Base-by-base conservation (phyloP, 805 yeast genomes). In the Kodamaea lidongshanica region DNA sequence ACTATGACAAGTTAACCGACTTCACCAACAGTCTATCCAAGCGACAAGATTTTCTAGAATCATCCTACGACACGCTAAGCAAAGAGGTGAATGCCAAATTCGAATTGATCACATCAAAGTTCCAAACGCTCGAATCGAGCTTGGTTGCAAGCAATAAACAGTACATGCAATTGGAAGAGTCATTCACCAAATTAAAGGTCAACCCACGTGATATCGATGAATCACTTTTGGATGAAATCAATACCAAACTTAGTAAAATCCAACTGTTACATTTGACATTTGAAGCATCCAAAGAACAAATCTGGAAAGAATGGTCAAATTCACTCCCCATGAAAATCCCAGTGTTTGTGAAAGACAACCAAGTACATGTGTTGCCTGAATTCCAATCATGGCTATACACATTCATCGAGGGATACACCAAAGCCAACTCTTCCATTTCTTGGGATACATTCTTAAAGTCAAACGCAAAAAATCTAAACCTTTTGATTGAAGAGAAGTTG, bases 291-390 rank as follows among this genome's bases (percentile, higher is more conserved):
- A 51, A 20, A 20, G 27, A 5, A 41, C 45, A 2, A 34, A 53
- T n/a, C 23, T 50, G 16, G 28, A 5, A 37, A 6, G 42, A 48
- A 2, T 35, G 56, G 5, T 16, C 52, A 2, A 37, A 39, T 4
- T 26, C 38, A 3, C 40, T 62, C 12, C 65, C 67, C 3, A 38
- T 44, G 3, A 46, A 50, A 15, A 40, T 60, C 8, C 67, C 67
- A 0, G 52, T 56, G 1, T 57, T 48, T 35, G 37, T 52, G 13
- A 52, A 53, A 28, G 43, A 62, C 30, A 42, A 44, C 8, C 55
- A 57, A 28, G 46, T 64, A n/a, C 65, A 58, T 31, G 56, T 54
- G 27, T 33, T 52, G 4, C 67, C 69, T 0, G 66, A 61, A 33
- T 63, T 64, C 35, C 61, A 55, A 21, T 51, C 54, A 25, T 60